Conservation (phyloP, 352 stramenopile genomes). For the Pythium rishiriense region DNA sequence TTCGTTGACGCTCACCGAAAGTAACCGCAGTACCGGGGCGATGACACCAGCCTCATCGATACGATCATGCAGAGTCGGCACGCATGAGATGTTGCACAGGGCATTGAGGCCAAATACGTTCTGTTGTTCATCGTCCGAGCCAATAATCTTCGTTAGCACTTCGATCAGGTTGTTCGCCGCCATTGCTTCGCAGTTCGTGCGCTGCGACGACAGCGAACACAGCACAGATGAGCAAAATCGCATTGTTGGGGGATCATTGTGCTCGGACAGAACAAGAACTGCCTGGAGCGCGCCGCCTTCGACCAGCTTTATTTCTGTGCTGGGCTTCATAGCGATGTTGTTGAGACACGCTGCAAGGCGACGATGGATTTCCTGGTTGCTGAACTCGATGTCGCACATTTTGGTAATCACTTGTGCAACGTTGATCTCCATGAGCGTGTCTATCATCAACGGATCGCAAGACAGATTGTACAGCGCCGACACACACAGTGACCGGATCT, state of each 20-base stretch:
- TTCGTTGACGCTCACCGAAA: slow-evolving; percentile 43
- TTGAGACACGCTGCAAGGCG: slow-evolving; percentile 73
- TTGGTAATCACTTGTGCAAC: slow-evolving; percentile 85
- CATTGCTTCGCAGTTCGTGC: slow-evolving; percentile 77
- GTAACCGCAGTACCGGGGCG: slow-evolving; percentile 49
- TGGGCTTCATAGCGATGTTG: slow-evolving; percentile 65
- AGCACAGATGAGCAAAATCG: slow-evolving; percentile 72
- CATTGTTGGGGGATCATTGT: slow-evolving; percentile 70
- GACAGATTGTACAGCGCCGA: slow-evolving; percentile 85
- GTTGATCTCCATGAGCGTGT: slow-evolving; percentile 84
- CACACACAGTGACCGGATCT: slow-evolving; percentile 80
- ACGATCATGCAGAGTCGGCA: slow-evolving; percentile 63
- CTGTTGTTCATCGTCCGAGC: slow-evolving; percentile 50
- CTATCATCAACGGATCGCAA: slow-evolving; percentile 65
- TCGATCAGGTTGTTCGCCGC: slow-evolving; percentile 64
- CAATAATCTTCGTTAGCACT: slow-evolving; percentile 62
- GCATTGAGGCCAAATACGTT: slow-evolving; percentile 74
- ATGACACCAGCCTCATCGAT: slow-evolving; percentile 62
- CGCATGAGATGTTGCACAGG: slow-evolving; percentile 77
- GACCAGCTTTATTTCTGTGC: slow-evolving; percentile 60
- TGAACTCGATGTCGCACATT: slow-evolving; percentile 85
- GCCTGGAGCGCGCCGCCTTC: slow-evolving; percentile 66
- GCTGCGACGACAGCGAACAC: slow-evolving; percentile 66
- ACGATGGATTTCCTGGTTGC: slow-evolving; percentile 73
- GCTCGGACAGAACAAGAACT: slow-evolving; percentile 67